A percentile compares a stretch with the other conserved stretches of the same genome.
Evolutionary conservation across 2,329 filamentous ascomycete species (phyloP).

Genomic region (Phyllosticta paracitricarpa): DNA sequence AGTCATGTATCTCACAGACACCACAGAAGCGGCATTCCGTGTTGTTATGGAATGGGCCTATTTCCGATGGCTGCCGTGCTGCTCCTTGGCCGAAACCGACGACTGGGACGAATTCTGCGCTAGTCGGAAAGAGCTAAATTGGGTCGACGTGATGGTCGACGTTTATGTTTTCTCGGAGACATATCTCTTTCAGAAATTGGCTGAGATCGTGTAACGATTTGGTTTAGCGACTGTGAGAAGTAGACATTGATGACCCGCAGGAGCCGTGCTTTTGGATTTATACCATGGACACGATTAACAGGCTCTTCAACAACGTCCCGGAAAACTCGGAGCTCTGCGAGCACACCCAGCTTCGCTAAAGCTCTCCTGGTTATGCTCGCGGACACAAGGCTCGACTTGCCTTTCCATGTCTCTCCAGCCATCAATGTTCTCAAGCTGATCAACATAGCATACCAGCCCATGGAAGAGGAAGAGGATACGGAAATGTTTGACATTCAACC

Average conservation of each 20-base stretch:
- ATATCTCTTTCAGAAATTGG: background rate
- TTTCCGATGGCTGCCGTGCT: background rate
- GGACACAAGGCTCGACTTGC: no score
- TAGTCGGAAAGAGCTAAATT: background rate
- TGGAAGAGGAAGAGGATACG: no score
- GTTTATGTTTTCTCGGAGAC: background rate
- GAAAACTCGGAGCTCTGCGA: background rate
- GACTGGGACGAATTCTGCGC: background rate
- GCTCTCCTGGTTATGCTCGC: no score
- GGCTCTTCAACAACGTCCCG: background rate
- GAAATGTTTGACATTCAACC: no score
- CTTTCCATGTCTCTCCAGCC: no score
- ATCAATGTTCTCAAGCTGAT: no score
- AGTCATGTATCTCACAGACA: background rate
- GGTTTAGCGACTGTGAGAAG: background rate
- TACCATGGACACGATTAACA: background rate
- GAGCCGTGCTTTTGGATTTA: background rate
- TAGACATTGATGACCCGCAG: background rate
- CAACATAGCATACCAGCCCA: no score
- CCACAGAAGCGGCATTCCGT: background rate
- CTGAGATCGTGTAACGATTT: rapidly evolving
- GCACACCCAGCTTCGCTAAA: no score
- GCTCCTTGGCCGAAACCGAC: background rate
- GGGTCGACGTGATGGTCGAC: background rate
- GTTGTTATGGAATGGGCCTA: background rate